Evolutionary conservation across 345 rosid genomes (phyloP), one percentile per base, ranked within the genome.

Genomic region (Citrus mangshanensis): DNA sequence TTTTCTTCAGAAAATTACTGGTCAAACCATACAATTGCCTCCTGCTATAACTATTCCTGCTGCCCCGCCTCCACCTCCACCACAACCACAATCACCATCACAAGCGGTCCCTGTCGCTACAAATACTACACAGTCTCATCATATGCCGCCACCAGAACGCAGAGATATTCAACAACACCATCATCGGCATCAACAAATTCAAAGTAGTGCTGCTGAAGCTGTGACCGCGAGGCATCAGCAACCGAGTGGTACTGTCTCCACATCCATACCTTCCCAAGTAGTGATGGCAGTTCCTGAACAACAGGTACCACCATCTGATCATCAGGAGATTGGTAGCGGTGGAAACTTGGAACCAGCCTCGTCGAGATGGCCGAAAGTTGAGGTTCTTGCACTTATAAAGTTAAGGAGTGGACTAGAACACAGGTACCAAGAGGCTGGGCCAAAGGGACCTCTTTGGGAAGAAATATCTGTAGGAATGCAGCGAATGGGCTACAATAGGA

Each of bases 361-460:
- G 7, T 89, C 97, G 7, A 82, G 97, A 80, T 93, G 97, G 97
- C 97, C 97, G 37, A 93, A 90, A 74, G 88, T 83, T 2, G 97
- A 93, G 83, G 92, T 93, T 78, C 38, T 89, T 12, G 93, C 97
- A 6, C 89, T 93, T 9, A 93, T 93, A 70, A 82, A 86, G 64
- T 0, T 91, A 1, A 86, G 97, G 67, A 88, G 89, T 21, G 93
- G 84, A 27, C 86, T 93, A 68, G 97, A 93, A 71, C 81, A 82
- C 63, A 83, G 85, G 85, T 91, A 89, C 65, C 92, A 91, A 81
- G 94, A 91, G 68, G 82, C 84, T 68, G 95, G 91, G 9, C 95
- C 95, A 0, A 93, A 93, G 75, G 97, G 93, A 76, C 95, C 94
- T 40, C 70, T 93, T 38, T 93, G 97, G 97, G 94, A 91, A 84